Percentiles rank a stretch among this genome's conserved stretches.
Evolutionary conservation across 1,139 yeast genomes (phyloP).

Genomic region (Scheffersomyces titani): DNA sequence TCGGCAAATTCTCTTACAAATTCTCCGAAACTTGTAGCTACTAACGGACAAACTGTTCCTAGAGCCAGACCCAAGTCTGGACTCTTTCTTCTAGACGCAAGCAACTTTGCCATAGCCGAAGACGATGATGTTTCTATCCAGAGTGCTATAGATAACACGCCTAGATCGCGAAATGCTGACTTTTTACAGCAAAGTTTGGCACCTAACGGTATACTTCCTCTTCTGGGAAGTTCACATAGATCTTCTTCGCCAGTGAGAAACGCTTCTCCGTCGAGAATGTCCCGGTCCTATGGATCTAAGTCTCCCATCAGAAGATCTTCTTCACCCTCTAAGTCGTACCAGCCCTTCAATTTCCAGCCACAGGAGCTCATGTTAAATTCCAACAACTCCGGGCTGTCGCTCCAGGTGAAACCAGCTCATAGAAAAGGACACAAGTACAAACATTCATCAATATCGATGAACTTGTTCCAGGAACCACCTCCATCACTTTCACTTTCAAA

Average conservation of each 20-base stretch:
- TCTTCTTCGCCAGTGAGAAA: conserved; percentile 32
- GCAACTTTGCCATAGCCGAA: conserved; percentile 30
- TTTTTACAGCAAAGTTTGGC: conserved; percentile 11
- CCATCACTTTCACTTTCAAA: conserved; percentile 38
- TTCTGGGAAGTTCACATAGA: conserved; percentile 15
- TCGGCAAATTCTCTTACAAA: conserved; percentile 24
- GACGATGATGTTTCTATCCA: conserved; percentile 23
- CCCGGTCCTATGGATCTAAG: conserved; percentile 35
- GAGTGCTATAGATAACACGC: conserved; percentile 21
- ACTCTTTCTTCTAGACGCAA: conserved; percentile 30
- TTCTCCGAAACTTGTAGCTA: conserved; percentile 25
- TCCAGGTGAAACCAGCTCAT: conserved; percentile 59
- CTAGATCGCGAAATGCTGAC: conserved; percentile 23
- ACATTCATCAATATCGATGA: conserved; percentile 97
- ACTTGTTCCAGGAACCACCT: conserved; percentile 91
- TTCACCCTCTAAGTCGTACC: conserved; percentile 41
- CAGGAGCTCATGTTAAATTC: conserved; percentile 35
- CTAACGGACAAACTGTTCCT: conserved; percentile 4
- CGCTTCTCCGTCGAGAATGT: conserved; percentile 32
- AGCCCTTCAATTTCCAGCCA: conserved; percentile 56
- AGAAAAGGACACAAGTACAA: conserved; percentile 95
- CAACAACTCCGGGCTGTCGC: conserved; percentile 28
- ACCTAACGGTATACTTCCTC: conserved; percentile 13
- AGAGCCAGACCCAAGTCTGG: conserved; percentile 44
- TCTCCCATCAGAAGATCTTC: conserved; percentile 41